Base-by-base conservation (phyloP, 106 monocot genomes). In the Acanthochlamys bracteata region DNA sequence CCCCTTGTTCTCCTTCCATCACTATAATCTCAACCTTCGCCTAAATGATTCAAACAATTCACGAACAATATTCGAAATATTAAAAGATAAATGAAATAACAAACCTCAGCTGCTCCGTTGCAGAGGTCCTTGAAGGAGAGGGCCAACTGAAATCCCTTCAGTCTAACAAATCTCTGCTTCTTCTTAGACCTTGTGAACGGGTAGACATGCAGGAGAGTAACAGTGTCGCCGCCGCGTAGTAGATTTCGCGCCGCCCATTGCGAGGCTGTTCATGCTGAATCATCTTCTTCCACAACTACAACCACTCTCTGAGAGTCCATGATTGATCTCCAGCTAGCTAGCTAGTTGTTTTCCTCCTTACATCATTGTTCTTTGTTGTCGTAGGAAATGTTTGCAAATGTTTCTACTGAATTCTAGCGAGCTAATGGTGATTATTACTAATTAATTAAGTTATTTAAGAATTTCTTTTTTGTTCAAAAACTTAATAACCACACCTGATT, bases 21-120 rank as follows among this genome's bases (percentile, higher is more conserved):
- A 96, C 95, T 23, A 90, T 64, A 51, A 96, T 96, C 84, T 96
- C 95, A 69, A 96, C 82, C 71, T 88, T 90, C 0, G 84, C 87
- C 94, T 95, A 74, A 43, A n/a, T 33, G 33, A 33, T 33, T 33
- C 33, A 33, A n/a, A 6, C 33, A 33, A 33, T 33, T 33, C 33
- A 33, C 33, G 6, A 1, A 33, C 33, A 33, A 33, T 33, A 49
- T 10, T 49, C 12, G 49, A 49, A 64, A 17, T 42, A 75, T 57
- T 20, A 41, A 4, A 21, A 1, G 11, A 1, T 14, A 17, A 49
- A 17, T 17, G 15, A 8, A 24, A 33, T 60, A 17, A 2, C 47
- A 47, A 42, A 90, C 95, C 82, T 96, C 90, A 45, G 84, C 78
- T 61, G 88, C 70, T 27, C 78, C 80, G 13, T 74, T 71, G 82